Base-by-base conservation (phyloP, 495 filamentous ascomycete species). In the Monascus purpureus region DNA sequence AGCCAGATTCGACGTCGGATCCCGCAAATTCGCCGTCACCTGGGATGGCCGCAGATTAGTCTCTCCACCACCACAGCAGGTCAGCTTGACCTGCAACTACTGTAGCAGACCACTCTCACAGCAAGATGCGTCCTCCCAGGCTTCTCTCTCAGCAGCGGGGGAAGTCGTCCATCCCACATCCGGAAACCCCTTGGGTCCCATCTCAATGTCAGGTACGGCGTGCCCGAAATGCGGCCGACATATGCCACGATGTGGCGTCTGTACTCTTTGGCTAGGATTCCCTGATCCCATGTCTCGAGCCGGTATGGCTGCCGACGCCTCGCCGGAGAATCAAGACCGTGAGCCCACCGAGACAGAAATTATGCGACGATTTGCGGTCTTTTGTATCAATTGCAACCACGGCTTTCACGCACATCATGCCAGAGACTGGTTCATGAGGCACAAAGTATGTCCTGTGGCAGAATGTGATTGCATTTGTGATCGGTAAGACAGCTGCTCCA, bases 401-500 rank as follows among this genome's bases (percentile, higher is more conserved):
- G 84, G 82, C 8, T 75, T 82, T 46, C 90, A 97, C 53, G 74
- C 80, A 9, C 76, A 87, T 43, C 90, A 96, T 54, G 84, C 86
- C 8, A 62, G 73, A 37, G 73, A 79, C 41, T 97, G 90, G 90
- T 97, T 96, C 52, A 62, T 56, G 19, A 66, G 70, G 32, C 80
- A 92, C 52, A 67, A 61, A 32, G 72, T 87, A 41, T 96, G 90
- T 56, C 84, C 90, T 0, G 82, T 93, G 13, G 77, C 85, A 1
- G 86, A 90, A 42, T 97, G 90, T 53, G 62, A 68, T 42, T 97
- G 90, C 53, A 69, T 74, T 42, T 97, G 90, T 60, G 68, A 55
- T 52, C 57, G 61, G 22, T 62, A 23, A 17, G 2, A 8, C 17
- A 3, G 20, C 9, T 14, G n/a, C 13, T 14, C 11, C 29, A 7